Percentiles rank a stretch among this genome's conserved stretches.
Evolutionary conservation across 495 filamentous ascomycete species (phyloP).

Genomic region (Aspergillus mulundensis): DNA sequence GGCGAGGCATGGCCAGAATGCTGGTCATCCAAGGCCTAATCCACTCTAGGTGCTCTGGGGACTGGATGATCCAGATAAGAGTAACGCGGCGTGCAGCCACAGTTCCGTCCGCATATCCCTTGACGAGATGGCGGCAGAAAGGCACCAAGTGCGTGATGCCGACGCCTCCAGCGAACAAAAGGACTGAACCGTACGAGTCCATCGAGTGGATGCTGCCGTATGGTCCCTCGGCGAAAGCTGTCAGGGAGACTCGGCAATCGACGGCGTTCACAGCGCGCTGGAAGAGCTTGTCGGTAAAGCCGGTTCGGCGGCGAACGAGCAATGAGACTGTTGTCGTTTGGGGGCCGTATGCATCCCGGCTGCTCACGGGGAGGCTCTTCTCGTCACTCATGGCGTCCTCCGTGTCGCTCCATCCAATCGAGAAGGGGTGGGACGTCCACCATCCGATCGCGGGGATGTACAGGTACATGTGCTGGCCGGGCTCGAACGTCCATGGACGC

Average conservation of each 20-base stretch:
- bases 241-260: constrained; percentile 46
- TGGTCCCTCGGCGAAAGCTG: constrained; percentile 74
- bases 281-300: constrained; percentile 83
- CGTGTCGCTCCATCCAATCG: constrained; percentile 75
- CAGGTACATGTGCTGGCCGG: constrained; percentile 85
- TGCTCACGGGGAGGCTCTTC: constrained; percentile 38
- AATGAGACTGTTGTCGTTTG: constrained; percentile 65
- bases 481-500: constrained; percentile 69
- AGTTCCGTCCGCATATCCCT: constrained; percentile 65
- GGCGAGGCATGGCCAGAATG: constrained; percentile 71
- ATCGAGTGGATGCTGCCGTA: constrained; percentile 80
- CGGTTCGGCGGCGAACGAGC: constrained; percentile 77
- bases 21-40: constrained; percentile 89
- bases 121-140: constrained; percentile 77
- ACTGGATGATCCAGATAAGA: constrained; percentile 88
- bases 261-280: constrained; percentile 46
- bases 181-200: constrained; percentile 82
- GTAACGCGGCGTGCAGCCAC: constrained; percentile 75
- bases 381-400: constrained; percentile 35
- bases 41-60: constrained; percentile 86
- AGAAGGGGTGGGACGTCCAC: constrained; percentile 93
- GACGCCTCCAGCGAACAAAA: constrained; percentile 87
- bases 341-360: constrained; percentile 29
- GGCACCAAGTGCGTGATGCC: constrained; percentile 94
- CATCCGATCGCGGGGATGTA: constrained; percentile 70